These are phyloP conservation scores for Piloderma croceum DNA, from an alignment of 768 basidiomycete genomes.

Conservation along the genomic window DNA sequence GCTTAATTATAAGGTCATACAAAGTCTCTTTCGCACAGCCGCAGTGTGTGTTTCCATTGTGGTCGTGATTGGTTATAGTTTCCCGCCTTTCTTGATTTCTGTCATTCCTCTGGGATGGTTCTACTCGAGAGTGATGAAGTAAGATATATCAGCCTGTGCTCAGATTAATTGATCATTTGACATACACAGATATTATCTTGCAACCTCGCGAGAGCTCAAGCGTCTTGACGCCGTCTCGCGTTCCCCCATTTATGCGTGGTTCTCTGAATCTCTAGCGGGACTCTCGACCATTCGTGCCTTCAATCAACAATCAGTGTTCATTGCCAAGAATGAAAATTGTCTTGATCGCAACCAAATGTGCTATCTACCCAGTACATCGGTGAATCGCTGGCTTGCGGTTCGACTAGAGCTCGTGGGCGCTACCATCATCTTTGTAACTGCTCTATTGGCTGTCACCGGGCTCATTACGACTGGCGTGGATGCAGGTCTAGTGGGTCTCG, in stretches of 20 bases:
- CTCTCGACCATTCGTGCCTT: constrained; percentile 82
- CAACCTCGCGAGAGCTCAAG: constrained; percentile 83
- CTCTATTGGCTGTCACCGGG: constrained; percentile 58
- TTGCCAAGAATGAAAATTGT: constrained; percentile 60
- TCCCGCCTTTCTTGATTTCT: constrained; percentile 76
- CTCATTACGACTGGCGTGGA: constrained; percentile 76
- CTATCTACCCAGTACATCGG: constrained; percentile 62
- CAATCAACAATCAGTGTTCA: constrained; percentile 63
- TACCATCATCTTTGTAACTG: constrained; percentile 70
- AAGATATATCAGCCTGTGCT: constrained; percentile 18
- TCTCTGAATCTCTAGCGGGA: constrained; percentile 71
- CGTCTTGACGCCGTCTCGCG: constrained; percentile 84
- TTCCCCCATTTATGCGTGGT: constrained; percentile 89
- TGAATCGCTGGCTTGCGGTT: constrained; percentile 82
- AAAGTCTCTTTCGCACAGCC: constrained; percentile 61
- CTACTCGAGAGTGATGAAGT: constrained; percentile 79
- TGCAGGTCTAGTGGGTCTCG: constrained; percentile 82
- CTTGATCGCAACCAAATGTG: constrained; percentile 86
- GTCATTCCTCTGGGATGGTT: constrained; percentile 74
- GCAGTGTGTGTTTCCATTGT: constrained; percentile 55
- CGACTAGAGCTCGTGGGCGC: constrained; percentile 82
- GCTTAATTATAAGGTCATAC: constrained; percentile 60
- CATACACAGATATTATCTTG: constrained; percentile 68
- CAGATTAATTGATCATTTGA: background rate
- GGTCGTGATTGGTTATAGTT: constrained; percentile 71